Conservation (phyloP, 2,329 filamentous ascomycete species). For the Talaromyces sp. region DNA sequence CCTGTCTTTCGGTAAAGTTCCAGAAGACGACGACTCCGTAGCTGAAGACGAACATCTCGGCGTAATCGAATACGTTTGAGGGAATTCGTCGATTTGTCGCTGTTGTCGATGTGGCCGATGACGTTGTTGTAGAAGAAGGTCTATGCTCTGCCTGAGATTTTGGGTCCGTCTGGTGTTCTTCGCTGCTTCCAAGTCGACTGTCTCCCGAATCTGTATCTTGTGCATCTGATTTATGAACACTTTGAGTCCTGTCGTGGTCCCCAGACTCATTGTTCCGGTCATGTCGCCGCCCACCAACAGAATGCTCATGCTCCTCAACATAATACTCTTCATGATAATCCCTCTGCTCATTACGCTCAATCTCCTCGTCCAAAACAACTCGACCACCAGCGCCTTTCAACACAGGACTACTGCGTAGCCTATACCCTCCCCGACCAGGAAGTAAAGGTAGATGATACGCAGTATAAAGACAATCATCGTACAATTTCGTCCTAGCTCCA, state of each 20-base stretch:
- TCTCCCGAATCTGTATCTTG: constrained; percentile 9
- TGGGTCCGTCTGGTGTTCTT: constrained; percentile 19
- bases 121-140: neutral
- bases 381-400: constrained; percentile 90
- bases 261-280: neutral
- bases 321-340: constrained; percentile 91
- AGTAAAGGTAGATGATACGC: constrained; percentile 90
- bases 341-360: constrained; percentile 83
- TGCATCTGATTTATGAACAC: constrained; percentile 24
- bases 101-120: constrained; percentile 18
- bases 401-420: constrained; percentile 83
- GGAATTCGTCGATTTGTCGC: constrained; percentile 52
- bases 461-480: constrained; percentile 94
- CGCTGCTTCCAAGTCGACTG: constrained; percentile 6
- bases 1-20: constrained; percentile 95
- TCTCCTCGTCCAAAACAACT: constrained; percentile 88
- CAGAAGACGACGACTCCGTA: constrained; percentile 98
- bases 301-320: constrained; percentile 55
- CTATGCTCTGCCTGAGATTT: constrained; percentile 38
- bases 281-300: constrained; percentile 32
- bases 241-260: neutral
- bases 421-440: constrained; percentile 78
- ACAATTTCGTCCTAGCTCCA: constrained; percentile 87
- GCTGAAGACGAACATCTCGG: constrained; percentile 94
- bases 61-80: constrained; percentile 70